Evolutionary conservation across 805 yeast genomes (phyloP).

Genomic region (Kodamaea sagamina): DNA sequence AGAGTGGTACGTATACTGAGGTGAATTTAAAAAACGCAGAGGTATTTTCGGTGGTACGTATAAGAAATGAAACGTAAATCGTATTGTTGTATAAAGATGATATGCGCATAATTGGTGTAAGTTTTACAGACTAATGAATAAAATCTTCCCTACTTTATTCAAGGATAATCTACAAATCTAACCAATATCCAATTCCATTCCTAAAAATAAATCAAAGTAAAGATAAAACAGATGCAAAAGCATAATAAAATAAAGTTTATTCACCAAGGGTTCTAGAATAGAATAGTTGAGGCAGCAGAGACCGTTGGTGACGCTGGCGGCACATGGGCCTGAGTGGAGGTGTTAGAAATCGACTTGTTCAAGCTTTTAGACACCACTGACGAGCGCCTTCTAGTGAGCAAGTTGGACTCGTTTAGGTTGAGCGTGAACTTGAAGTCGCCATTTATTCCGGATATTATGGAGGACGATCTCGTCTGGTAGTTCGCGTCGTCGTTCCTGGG

Average conservation of each 20-base stretch:
- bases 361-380: conserved; percentile 22
- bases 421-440: conserved; percentile 55
- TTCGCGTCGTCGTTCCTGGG: conserved; percentile 17
- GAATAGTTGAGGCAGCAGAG: conserved; percentile 6
- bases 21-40: too few species aligned
- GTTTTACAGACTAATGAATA: too few species aligned
- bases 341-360: conserved; percentile 11
- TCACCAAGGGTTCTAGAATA: conserved; percentile 8
- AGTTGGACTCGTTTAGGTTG: conserved; percentile 62
- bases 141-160: too few species aligned
- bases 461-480: conserved; percentile 40
- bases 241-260: conserved; percentile 2
- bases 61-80: too few species aligned
- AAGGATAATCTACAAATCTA: too few species aligned
- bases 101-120: too few species aligned
- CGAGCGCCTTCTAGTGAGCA: conserved; percentile 56
- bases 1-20: too few species aligned
- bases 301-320: conserved; percentile 4
- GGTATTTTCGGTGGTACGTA: too few species aligned
- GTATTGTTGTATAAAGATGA: too few species aligned
- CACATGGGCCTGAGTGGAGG: conserved; percentile 7
- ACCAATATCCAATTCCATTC: background rate
- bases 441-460: conserved; percentile 40
- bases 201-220: conserved; percentile 3
- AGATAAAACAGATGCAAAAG: background rate